Conservation (phyloP, 148 eudicot genomes). For the Agrostemma githago region DNA sequence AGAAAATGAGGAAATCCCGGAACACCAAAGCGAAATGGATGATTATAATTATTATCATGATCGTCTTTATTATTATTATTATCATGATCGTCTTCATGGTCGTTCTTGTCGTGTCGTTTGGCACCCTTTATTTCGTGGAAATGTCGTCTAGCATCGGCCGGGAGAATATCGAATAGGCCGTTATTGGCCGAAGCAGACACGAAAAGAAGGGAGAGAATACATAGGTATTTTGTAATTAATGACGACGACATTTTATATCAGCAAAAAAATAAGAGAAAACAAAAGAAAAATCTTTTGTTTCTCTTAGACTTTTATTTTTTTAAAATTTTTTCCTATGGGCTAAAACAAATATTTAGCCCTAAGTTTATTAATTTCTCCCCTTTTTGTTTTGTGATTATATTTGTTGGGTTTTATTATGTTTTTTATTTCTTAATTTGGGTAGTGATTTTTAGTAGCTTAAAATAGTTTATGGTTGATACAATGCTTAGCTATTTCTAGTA, state of each 20-base stretch:
- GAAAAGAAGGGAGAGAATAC: conserved; percentile 30
- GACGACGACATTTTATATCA: conserved; percentile 4
- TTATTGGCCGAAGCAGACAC: conserved; percentile 8
- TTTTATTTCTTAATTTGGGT: conserved; percentile 21
- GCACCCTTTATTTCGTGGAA: background rate
- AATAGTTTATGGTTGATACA: conserved; percentile 21
- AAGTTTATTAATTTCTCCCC: background rate
- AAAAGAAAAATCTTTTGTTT: conserved; percentile 9
- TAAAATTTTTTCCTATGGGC: background rate
- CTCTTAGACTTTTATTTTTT: background rate
- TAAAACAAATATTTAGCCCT: conserved; percentile 10
- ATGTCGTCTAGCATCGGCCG: background rate
- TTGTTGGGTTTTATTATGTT: conserved; percentile 6
- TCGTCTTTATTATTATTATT: background rate
- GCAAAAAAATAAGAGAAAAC: conserved; percentile 17
- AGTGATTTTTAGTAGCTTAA: conserved; percentile 12
- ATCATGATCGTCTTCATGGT: background rate
- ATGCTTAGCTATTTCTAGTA: conserved; percentile 23
- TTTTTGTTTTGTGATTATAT: conserved; percentile 10
- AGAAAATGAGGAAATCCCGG: background rate
- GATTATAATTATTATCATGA: background rate
- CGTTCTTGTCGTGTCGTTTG: background rate
- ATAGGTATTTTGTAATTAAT: conserved; percentile 17
- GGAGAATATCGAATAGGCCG: background rate
- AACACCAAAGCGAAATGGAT: background rate